A percentile compares a stretch with the other conserved stretches of the same genome.
phyloP scores from a whole-genome alignment of 2,329 filamentous ascomycete genomes.

The Fusarium veterinarium region DNA sequence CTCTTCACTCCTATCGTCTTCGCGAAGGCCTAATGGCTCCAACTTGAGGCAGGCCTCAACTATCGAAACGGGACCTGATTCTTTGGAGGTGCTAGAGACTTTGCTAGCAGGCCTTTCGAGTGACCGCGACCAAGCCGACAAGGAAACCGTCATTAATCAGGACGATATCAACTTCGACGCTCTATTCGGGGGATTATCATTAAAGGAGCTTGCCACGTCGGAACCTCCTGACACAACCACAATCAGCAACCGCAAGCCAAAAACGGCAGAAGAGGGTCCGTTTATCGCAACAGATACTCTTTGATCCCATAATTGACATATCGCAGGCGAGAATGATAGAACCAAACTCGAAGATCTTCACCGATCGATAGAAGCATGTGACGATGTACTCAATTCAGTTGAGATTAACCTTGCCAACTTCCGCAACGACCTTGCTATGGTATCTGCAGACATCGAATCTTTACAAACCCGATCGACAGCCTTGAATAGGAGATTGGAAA shows the following conservation, averaged over 20 bases:
- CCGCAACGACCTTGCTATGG: constrained; percentile 89
- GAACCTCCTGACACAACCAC: constrained; percentile 35
- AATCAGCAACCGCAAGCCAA: constrained; percentile 58
- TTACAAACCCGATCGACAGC: constrained; percentile 87
- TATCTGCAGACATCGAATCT: constrained; percentile 95
- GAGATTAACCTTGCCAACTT: constrained; percentile 94
- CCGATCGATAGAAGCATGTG: constrained; percentile 87
- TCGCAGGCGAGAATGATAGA: constrained; percentile 79
- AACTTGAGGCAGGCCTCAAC: constrained; percentile 70
- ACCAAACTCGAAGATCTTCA: constrained; percentile 91
- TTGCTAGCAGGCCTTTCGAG: constrained; percentile 52
- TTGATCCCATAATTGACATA: background rate
- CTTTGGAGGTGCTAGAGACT: constrained; percentile 73
- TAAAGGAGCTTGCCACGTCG: constrained; percentile 74
- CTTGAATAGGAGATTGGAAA: constrained; percentile 86
- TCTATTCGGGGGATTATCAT: constrained; percentile 81
- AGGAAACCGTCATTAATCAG: constrained; percentile 51
- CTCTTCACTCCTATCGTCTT: constrained; percentile 74
- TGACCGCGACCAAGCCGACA: constrained; percentile 13
- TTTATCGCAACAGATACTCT: background rate
- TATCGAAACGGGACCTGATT: constrained; percentile 69
- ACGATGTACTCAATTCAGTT: constrained; percentile 92
- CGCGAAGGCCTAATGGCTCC: constrained; percentile 75
- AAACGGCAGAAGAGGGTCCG: constrained; percentile 80
- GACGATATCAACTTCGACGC: constrained; percentile 73